A percentile compares a stretch with the other conserved stretches of the same genome.
These are phyloP conservation scores for Chlorella vulgaris DNA, from an alignment of 139 green algal genomes.

Conservation along the genomic window DNA sequence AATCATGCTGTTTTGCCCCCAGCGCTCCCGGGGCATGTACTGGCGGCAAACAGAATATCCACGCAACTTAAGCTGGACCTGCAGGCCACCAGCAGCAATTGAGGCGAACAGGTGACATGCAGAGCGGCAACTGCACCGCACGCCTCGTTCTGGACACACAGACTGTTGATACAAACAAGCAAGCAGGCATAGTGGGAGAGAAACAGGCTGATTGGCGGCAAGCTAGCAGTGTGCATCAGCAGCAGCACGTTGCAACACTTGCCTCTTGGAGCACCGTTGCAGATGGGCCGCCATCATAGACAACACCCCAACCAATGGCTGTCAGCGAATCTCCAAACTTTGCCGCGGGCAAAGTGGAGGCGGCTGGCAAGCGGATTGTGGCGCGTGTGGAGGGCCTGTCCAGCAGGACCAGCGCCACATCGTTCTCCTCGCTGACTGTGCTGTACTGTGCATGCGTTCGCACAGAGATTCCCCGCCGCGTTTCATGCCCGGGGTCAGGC, in stretches of 20 bases:
- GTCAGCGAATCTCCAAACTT: background rate
- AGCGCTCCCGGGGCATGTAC: slow-evolving; percentile 8
- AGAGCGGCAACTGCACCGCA: background rate
- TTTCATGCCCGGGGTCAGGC: background rate
- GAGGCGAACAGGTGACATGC: background rate
- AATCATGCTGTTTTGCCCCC: background rate
- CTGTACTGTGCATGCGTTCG: background rate
- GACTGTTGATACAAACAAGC: no score
- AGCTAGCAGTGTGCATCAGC: background rate
- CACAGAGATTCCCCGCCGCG: background rate
- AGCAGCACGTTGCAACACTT: background rate
- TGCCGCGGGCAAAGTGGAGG: background rate
- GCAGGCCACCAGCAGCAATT: background rate
- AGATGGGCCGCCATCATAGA: background rate
- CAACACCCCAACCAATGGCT: background rate
- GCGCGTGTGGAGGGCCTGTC: background rate
- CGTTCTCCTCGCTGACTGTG: background rate
- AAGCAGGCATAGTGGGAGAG: no score
- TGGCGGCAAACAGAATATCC: background rate
- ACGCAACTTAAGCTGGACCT: slow-evolving; percentile 7
- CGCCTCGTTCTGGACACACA: no score
- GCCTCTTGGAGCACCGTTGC: background rate
- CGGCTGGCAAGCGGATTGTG: background rate
- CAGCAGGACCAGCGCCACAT: slow-evolving; percentile 5
- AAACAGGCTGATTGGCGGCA: no score